These are phyloP conservation scores for Fragosphaeria purpurea DNA, from an alignment of 2,329 filamentous ascomycete species.

Conservation along the genomic window DNA sequence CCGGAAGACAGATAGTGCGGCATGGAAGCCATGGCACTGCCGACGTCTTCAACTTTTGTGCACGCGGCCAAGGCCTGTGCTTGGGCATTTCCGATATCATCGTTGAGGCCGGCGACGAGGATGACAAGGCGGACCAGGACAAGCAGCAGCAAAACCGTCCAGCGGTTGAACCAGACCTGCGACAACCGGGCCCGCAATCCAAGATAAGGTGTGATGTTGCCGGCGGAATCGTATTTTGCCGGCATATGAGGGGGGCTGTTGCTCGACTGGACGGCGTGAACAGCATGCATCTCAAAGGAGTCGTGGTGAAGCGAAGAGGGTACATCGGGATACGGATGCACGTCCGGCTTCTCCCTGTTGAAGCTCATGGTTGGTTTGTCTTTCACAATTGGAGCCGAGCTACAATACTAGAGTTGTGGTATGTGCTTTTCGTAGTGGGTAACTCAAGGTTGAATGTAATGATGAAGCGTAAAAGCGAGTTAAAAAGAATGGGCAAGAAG, in stretches of 20 bases:
- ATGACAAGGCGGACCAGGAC: slow-evolving; percentile 75
- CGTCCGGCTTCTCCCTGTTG: slow-evolving; percentile 15
- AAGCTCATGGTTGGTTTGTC: slow-evolving; percentile 14
- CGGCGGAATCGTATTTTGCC: slow-evolving; percentile 41
- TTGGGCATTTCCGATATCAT: slow-evolving; percentile 67
- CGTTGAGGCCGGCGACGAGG: slow-evolving; percentile 60
- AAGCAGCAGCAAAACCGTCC: slow-evolving; percentile 83
- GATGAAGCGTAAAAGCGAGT: too few species aligned
- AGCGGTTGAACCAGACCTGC: slow-evolving; percentile 95
- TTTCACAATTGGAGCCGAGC: too few species aligned
- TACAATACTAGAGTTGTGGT: too few species aligned
- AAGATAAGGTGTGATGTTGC: slow-evolving; percentile 79
- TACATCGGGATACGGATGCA: slow-evolving; percentile 19
- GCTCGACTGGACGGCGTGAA: slow-evolving; percentile 26
- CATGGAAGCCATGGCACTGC: slow-evolving; percentile 95
- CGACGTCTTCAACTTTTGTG: slow-evolving; percentile 82
- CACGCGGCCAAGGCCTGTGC: slow-evolving; percentile 79
- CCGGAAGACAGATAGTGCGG: slow-evolving; percentile 86
- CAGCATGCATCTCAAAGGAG: slow-evolving; percentile 24
- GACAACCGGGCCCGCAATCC: slow-evolving; percentile 82
- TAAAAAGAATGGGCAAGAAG: neutral
- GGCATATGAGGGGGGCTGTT: slow-evolving; percentile 15
- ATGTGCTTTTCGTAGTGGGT: too few species aligned
- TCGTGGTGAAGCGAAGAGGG: slow-evolving; percentile 21
- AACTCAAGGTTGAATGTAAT: too few species aligned